These are phyloP conservation scores for Boletus sp. DNA, from an alignment of 768 basidiomycete genomes.

Conservation along the genomic window DNA sequence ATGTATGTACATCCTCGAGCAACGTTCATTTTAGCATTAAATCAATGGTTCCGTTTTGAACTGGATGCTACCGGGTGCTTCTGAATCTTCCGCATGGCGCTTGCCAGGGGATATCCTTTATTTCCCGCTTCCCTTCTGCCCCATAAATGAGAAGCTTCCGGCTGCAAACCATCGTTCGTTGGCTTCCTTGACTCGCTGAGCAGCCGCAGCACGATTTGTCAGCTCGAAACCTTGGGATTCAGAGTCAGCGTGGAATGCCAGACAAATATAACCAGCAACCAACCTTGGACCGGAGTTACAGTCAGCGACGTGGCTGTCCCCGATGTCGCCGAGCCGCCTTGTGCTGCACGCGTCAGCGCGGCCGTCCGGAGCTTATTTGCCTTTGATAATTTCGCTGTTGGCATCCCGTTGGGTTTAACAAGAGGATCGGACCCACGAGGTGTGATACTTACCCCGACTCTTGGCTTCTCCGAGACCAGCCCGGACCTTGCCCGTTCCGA, in stretches of 20 bases:
- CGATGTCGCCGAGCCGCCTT: conserved; percentile 50
- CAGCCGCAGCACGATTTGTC: conserved; percentile 84
- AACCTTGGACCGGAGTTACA: conserved; percentile 95
- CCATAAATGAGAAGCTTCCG: conserved; percentile 79
- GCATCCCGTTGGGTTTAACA: conserved; percentile 1
- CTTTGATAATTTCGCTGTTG: conserved; percentile 90
- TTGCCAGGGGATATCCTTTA: conserved; percentile 17
- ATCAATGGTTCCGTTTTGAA: neutral
- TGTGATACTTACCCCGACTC: conserved; percentile 69
- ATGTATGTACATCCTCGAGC: conserved; percentile 14
- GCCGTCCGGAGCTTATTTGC: conserved; percentile 89
- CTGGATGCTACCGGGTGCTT: neutral
- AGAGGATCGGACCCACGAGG: neutral
- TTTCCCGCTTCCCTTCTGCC: conserved; percentile 45
- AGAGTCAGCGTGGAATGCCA: conserved; percentile 13
- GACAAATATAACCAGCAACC: conserved; percentile 13
- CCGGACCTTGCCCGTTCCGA: conserved; percentile 82
- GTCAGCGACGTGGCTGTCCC: conserved; percentile 91
- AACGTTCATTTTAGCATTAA: conserved; percentile 3
- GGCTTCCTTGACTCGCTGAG: conserved; percentile 89
- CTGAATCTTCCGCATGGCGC: neutral
- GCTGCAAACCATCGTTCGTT: conserved; percentile 96
- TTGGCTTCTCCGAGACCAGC: conserved; percentile 86
- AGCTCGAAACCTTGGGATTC: conserved; percentile 76
- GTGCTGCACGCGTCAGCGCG: conserved; percentile 74